phyloP scores from a whole-genome alignment of 1,284 basidiomycete species.

The Stereum hirsutum region DNA sequence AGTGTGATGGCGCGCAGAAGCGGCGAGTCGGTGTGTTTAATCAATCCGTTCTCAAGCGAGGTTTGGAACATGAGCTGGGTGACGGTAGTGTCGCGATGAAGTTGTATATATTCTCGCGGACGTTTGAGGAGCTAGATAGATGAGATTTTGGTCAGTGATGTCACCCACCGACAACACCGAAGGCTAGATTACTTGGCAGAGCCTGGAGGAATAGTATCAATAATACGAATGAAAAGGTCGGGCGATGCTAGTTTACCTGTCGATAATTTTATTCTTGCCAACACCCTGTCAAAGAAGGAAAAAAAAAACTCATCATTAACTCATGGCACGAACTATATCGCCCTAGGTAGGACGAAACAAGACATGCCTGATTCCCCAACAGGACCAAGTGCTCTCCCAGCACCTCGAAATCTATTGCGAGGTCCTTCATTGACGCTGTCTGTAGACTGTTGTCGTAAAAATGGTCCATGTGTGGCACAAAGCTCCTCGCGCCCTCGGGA shows the following conservation, averaged over 20 bases:
- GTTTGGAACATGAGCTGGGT: constrained; percentile 64
- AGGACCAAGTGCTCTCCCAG: constrained; percentile 54
- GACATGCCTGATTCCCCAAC: constrained; percentile 51
- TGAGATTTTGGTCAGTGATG: background rate
- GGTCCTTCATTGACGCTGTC: constrained; percentile 53
- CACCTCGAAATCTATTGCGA: constrained; percentile 51
- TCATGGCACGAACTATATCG: too few relatives aligned
- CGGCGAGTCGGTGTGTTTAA: constrained; percentile 55
- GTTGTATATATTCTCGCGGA: constrained; percentile 60
- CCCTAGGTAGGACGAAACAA: too few relatives aligned
- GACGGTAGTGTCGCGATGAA: constrained; percentile 61
- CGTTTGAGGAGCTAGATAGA: constrained; percentile 38
- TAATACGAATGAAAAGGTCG: background rate
- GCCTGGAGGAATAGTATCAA: constrained; percentile 17
- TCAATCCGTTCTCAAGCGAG: constrained; percentile 41
- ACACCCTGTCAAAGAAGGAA: constrained; percentile 38
- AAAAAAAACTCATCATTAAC: too few relatives aligned
- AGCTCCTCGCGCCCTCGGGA: constrained; percentile 40
- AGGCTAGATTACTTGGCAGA: constrained; percentile 38
- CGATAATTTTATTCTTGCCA: constrained; percentile 62
- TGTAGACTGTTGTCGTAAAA: constrained; percentile 64
- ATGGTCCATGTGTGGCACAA: constrained; percentile 58
- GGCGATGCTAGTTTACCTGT: constrained; percentile 30
- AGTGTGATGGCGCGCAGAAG: constrained; percentile 50
- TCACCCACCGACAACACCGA: background rate